Evolutionary conservation across 2,329 filamentous ascomycete species (phyloP), one percentile per base, ranked within the genome.

Genomic region (Penicillium janthinellum): DNA sequence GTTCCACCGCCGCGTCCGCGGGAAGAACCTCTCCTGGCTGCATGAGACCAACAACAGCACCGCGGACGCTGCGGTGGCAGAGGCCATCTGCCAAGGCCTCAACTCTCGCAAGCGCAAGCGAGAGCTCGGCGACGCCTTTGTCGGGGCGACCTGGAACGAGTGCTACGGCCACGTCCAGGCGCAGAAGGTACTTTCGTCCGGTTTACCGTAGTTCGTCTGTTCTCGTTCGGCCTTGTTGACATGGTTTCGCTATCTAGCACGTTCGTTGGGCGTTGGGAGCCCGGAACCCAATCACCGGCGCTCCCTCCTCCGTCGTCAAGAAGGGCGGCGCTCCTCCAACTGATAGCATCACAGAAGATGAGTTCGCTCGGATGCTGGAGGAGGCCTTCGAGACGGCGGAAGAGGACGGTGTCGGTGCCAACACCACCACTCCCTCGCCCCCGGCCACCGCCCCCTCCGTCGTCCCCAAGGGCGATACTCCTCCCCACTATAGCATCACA

Each of bases 1-100:
- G 17, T 65, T 73, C 31, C 65, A 68, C n/a, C 62, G 60, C 8
- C 59, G 65, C 5, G 62, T 76, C 53, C 69, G 65, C 48, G 67
- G 64, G 28, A 77, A 76, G 51, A 61, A 67, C 28, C 74, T 75
- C 52, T 28, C 50, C 14, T 76, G 73, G 74, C 67, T 76, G 5
- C 60, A 59, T 59, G 54, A 48, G 20, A 44, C 14, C 50, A 42
- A 44, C 50, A 17, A 22, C 15, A 14, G 4, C 50, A 45, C 15
- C 51, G 42, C 35, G 44, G 51, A 50, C 25, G 14, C 37, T 12
- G 53, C 35, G 4, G 38, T 55, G 14, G 41, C 48, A 35, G 56
- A 44, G 10, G 8, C 44, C 11, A 31, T 54, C 50, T 52, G 45
- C 50, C 25, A 37, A 15, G 34, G 31, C 1, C 41, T 56, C 41